A percentile compares a stretch with the other conserved stretches of the same genome.
phyloP scores from a whole-genome alignment of 2,329 filamentous ascomycete genomes.

The Coccinonectria pachysandricola region DNA sequence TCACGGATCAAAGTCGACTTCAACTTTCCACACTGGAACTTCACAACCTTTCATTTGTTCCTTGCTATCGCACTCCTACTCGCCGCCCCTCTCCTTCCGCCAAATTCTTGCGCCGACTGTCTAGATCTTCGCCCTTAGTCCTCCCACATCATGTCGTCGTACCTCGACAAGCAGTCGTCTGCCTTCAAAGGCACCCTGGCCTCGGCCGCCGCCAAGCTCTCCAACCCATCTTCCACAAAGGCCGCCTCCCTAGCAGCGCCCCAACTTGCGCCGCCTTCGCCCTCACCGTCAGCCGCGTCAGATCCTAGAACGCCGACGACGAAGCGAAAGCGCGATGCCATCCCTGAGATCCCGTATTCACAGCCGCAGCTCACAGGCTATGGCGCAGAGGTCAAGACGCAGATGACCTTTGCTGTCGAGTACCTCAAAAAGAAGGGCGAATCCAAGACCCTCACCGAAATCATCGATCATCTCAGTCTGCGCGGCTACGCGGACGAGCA shows the following conservation, averaged over 20 bases:
- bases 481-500: slow-evolving; percentile 49
- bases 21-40: slow-evolving; percentile 6
- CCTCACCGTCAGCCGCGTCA: slow-evolving; percentile 47
- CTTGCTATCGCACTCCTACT: not conserved
- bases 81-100: not conserved
- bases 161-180: slow-evolving; percentile 55
- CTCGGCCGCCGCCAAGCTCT: slow-evolving; percentile 54
- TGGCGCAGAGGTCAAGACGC: slow-evolving; percentile 72
- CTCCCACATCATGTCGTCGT: slow-evolving; percentile 42
- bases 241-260: slow-evolving; percentile 17
- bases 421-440: slow-evolving; percentile 65
- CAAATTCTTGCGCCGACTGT: slow-evolving; percentile 6
- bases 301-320: slow-evolving; percentile 54
- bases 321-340: slow-evolving; percentile 48
- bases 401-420: slow-evolving; percentile 78
- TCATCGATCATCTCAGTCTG: slow-evolving; percentile 72
- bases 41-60: slow-evolving; percentile 6
- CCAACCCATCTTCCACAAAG: slow-evolving; percentile 33
- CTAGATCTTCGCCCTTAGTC: slow-evolving; percentile 1
- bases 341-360: slow-evolving; percentile 52
- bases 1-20: slow-evolving; percentile 15
- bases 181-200: slow-evolving; percentile 52
- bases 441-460: slow-evolving; percentile 61
- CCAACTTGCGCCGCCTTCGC: slow-evolving; percentile 48
- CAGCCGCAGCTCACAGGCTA: slow-evolving; percentile 68